Conservation (phyloP, 2,329 filamentous ascomycete species). For the Aureobasidium melanogenum region DNA sequence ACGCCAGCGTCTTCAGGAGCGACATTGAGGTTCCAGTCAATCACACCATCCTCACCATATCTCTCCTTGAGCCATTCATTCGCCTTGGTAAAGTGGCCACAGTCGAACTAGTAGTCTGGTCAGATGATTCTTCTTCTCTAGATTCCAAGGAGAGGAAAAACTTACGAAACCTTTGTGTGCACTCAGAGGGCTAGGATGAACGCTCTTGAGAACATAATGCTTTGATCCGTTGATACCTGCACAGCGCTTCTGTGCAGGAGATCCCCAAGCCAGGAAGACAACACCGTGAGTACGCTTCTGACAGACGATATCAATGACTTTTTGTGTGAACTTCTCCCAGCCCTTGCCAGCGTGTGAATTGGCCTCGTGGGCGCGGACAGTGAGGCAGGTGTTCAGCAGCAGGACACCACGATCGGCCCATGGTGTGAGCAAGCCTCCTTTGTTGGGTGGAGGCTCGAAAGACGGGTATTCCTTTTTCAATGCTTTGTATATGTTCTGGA, state of each 20-base stretch:
- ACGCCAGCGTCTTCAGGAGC: constrained; percentile 34
- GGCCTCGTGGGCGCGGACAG: constrained; percentile 80
- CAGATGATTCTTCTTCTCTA: neutral
- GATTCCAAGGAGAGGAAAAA: constrained; percentile 15
- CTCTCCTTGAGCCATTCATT: constrained; percentile 75
- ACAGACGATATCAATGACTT: constrained; percentile 78
- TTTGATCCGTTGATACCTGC: constrained; percentile 60
- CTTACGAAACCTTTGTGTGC: constrained; percentile 68
- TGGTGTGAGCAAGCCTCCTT: constrained; percentile 73
- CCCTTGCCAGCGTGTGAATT: constrained; percentile 79
- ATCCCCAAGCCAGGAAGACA: constrained; percentile 92
- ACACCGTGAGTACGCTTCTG: constrained; percentile 70
- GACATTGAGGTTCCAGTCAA: constrained; percentile 70
- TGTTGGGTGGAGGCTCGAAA: constrained; percentile 67
- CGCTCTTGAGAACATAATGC: constrained; percentile 76
- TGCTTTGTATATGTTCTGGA: constrained; percentile 87
- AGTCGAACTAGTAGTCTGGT: constrained; percentile 29
- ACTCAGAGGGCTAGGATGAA: constrained; percentile 90
- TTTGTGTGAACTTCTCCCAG: constrained; percentile 91
- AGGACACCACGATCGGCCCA: constrained; percentile 93
- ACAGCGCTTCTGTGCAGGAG: constrained; percentile 71
- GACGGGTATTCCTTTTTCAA: constrained; percentile 78
- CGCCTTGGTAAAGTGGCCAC: constrained; percentile 69
- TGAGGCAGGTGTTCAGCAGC: constrained; percentile 89
- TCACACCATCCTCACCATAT: constrained; percentile 71